Percentiles rank a stretch among this genome's conserved stretches.
phyloP scores from a whole-genome alignment of 140 eudicot genomes.

The Anethum foeniculum region DNA sequence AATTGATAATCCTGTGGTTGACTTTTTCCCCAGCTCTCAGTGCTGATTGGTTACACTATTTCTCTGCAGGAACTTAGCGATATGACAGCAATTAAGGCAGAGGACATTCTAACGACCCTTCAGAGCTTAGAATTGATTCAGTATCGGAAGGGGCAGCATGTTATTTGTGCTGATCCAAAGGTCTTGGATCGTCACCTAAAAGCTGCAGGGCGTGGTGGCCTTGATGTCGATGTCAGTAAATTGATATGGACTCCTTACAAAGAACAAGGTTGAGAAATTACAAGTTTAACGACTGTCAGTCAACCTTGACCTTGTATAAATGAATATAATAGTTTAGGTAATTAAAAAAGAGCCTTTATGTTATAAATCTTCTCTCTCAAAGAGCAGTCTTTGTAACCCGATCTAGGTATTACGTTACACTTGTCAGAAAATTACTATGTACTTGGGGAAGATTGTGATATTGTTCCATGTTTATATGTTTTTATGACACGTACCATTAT shows the following conservation, averaged over 20 bases:
- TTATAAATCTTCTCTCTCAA: not conserved
- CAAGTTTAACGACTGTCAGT: not conserved
- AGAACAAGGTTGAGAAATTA: conserved; percentile 49
- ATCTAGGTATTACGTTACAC: not conserved
- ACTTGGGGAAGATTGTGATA: not conserved
- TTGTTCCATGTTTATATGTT: not conserved
- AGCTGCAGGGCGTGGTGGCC: conserved; percentile 97
- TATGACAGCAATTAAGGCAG: conserved; percentile 95
- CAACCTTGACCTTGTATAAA: not conserved
- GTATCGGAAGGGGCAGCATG: conserved; percentile 93
- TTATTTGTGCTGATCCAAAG: conserved; percentile 95
- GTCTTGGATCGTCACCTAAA: conserved; percentile 84
- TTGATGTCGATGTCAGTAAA: conserved; percentile 81
- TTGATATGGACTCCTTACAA: conserved; percentile 98
- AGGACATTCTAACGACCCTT: conserved; percentile 73
- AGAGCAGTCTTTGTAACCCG: not conserved
- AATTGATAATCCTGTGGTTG: not conserved
- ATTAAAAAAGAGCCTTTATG: not conserved
- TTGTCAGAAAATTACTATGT: conserved; percentile 2
- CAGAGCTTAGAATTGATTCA: conserved; percentile 82
- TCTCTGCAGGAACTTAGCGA: conserved; percentile 81
- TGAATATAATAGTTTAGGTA: not conserved
- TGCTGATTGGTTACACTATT: not conserved
- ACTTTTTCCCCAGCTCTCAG: not conserved
- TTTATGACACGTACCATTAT: not conserved